Base-by-base conservation (phyloP, 2,329 filamentous ascomycete species). In the Cercospora sojina region DNA sequence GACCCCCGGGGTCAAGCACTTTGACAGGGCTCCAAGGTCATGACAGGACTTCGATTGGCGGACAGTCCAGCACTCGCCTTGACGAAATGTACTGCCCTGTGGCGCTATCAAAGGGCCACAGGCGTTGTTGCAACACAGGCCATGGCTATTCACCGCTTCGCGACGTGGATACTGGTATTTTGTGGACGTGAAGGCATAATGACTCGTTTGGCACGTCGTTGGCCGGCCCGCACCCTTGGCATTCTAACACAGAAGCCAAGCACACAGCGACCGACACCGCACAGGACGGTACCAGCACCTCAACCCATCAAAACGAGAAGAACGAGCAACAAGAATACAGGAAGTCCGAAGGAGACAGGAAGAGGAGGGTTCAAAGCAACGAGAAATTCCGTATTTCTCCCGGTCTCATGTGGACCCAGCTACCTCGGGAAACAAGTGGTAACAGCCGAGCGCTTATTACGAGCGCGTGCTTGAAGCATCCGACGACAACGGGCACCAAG, bases 1-100 rank as follows among this genome's bases (percentile, higher is more conserved):
- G 18, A 53, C 49, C 49, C 49, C 49, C 49, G 49, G 49, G 49
- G 49, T 53, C 49, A 53, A 53, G 49, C 49, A 53, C 49, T 53
- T 53, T 53, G 10, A 53, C 49, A 53, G 25, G 49, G 49, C 49
- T 53, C 49, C 1, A 16, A 53, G 49, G 49, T 53, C 18, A 53
- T 23, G 49, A 53, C 49, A 53, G 7, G 49, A 53, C 49, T 53
- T 53, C 18, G 49, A 53, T 23, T 53, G 16, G 49, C 49, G 49
- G 49, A 25, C 49, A 8, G 49, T 25, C 7, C 49, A 53, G 49
- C 49, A 53, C 49, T 10, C 49, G 13, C 35, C 35, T 41, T 41
- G 16, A 41, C 35, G 35, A 41, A 41, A 16, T n/a, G 6, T 16
- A 41, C 35, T 41, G 10, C 35, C n/a, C 10, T 41, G 35, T n/a